These are phyloP conservation scores for Glycine latifolia DNA, from an alignment of 306 rosid species.

Conservation along the genomic window DNA sequence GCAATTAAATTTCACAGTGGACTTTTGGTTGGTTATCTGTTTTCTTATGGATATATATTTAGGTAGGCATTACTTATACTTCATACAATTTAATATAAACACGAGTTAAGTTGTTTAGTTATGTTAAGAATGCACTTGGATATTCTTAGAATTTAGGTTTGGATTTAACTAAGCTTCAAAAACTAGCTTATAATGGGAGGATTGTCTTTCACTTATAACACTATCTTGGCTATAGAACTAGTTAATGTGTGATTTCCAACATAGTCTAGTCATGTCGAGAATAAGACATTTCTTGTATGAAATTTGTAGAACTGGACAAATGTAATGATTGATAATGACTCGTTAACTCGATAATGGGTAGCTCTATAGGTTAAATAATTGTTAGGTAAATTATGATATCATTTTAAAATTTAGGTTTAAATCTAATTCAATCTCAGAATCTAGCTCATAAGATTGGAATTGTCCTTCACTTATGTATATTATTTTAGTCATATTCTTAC, in stretches of 20 bases:
- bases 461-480: not conserved
- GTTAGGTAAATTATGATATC: no score
- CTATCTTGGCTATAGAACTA: not conserved
- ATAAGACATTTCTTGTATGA: no score
- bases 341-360: no score
- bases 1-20: conserved; percentile 21
- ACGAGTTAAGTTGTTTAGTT: not conserved
- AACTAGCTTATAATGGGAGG: not conserved
- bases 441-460: not conserved
- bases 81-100: conserved; percentile 15
- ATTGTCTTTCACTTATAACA: not conserved
- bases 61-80: not conserved
- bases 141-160: not conserved
- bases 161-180: not conserved
- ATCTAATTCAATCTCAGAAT: not conserved
- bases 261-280: no score
- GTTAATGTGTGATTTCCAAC: not conserved
- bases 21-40: conserved; percentile 23
- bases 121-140: not conserved
- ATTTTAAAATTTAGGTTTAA: not conserved
- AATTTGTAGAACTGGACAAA: no score
- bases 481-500: no score
- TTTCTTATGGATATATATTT: conserved; percentile 24
- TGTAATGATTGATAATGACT: no score
- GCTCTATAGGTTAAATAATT: no score